These are phyloP conservation scores for Orobanche coerulescens DNA, from an alignment of 257 asterid genomes.

Conservation along the genomic window DNA sequence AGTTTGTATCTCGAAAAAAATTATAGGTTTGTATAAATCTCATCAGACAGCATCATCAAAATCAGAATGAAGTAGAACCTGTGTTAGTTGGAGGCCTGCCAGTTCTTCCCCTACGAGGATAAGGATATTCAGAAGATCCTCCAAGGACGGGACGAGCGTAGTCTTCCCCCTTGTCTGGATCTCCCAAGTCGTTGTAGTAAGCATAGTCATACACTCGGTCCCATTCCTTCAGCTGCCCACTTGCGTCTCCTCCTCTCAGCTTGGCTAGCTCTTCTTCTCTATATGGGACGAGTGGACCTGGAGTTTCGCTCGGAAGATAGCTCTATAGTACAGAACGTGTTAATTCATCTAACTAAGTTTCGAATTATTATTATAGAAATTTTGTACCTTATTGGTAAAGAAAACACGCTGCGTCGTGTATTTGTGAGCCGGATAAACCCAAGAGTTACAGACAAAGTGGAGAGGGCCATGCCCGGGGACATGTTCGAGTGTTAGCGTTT, in stretches of 20 bases:
- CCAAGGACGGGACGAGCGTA: slow-evolving; percentile 33
- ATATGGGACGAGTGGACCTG: slow-evolving; percentile 30
- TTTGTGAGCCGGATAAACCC: slow-evolving; percentile 36
- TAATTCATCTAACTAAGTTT: no score
- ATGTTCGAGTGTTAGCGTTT: slow-evolving; percentile 39
- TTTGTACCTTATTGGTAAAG: slow-evolving; percentile 33
- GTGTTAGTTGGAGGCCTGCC: slow-evolving; percentile 47
- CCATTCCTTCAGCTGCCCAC: slow-evolving; percentile 40
- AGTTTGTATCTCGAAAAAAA: not conserved
- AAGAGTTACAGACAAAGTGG: slow-evolving; percentile 51
- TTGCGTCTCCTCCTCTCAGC: slow-evolving; percentile 40
- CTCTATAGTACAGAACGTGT: slow-evolving; percentile 20
- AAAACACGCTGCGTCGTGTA: slow-evolving; percentile 36
- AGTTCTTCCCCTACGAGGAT: slow-evolving; percentile 78
- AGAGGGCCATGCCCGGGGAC: slow-evolving; percentile 35
- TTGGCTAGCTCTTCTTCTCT: slow-evolving; percentile 33
- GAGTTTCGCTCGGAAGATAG: slow-evolving; percentile 36
- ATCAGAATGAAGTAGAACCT: no score
- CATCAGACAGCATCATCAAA: no score
- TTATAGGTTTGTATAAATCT: not conserved
- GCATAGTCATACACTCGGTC: slow-evolving; percentile 52
- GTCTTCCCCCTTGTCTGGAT: slow-evolving; percentile 35
- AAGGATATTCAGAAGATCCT: slow-evolving; percentile 36
- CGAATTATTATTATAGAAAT: no score
- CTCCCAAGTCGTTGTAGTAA: slow-evolving; percentile 36